Conservation (phyloP, 371 early-diverging fungal genomes). For the Mucor saturninus region DNA sequence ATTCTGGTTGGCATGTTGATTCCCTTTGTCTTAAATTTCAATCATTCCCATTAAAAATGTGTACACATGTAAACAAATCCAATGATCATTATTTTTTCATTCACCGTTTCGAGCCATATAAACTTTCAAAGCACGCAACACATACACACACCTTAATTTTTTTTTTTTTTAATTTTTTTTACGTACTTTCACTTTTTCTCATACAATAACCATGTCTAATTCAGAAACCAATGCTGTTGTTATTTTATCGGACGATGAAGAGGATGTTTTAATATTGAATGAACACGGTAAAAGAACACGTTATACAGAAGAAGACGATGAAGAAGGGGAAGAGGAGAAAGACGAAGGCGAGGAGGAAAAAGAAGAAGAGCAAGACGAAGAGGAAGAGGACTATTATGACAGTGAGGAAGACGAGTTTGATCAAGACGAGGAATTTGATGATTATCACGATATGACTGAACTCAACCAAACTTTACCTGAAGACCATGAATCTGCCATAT, state of each 20-base stretch:
- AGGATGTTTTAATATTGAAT: constrained; percentile 4
- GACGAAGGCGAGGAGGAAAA: too few relatives aligned
- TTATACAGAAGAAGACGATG: neutral
- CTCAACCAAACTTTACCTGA: constrained; percentile 11
- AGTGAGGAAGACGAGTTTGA: constrained; percentile 1
- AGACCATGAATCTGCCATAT: constrained; percentile 14
- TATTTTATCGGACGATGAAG: constrained; percentile 20
- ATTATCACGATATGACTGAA: neutral
- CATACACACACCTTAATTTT: neutral
- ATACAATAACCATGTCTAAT: neutral
- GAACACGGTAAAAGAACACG: constrained; percentile 7
- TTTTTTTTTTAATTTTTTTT: neutral
- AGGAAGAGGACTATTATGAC: neutral
- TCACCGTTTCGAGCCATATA: too few relatives aligned
- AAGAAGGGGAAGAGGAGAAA: neutral
- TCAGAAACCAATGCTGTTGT: neutral
- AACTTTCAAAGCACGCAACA: too few relatives aligned
- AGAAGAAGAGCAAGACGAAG: neutral
- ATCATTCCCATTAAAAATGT: constrained; percentile 27
- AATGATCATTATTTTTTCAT: too few relatives aligned
- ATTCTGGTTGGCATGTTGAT: constrained; percentile 28
- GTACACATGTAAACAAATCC: neutral
- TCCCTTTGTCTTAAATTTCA: constrained; percentile 27
- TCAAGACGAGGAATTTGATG: neutral
- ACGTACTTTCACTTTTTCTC: neutral